phyloP scores from a whole-genome alignment of 768 basidiomycete species.

The Tricholoma saponaceum region DNA sequence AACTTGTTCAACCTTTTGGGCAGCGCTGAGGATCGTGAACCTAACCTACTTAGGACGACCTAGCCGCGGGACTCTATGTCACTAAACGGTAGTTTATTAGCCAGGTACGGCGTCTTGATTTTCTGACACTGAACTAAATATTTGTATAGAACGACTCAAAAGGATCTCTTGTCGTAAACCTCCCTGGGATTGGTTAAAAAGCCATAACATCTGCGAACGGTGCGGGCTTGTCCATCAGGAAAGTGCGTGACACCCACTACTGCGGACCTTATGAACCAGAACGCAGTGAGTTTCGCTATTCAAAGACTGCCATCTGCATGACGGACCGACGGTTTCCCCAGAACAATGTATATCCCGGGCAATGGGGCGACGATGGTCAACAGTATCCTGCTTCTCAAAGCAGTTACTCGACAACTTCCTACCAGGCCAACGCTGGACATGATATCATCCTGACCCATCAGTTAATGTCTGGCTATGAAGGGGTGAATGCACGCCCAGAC shows the following conservation, averaged over 20 bases:
- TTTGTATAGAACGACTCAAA: conserved; percentile 12
- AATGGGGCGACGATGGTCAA: conserved; percentile 31
- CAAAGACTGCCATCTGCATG: conserved; percentile 18
- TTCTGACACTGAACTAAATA: conserved; percentile 23
- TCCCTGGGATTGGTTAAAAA: conserved; percentile 13
- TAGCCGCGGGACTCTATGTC: conserved; percentile 8
- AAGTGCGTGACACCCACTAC: conserved; percentile 19
- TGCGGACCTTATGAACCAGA: conserved; percentile 25
- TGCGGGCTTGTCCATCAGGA: conserved; percentile 21
- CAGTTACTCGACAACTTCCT: conserved; percentile 22
- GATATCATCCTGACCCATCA: conserved; percentile 17
- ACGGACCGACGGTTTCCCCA: conserved; percentile 28
- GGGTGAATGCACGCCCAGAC: conserved; percentile 4
- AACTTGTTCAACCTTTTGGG: not conserved
- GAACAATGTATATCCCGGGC: conserved; percentile 24
- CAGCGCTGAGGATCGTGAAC: not conserved
- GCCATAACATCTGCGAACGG: conserved; percentile 23
- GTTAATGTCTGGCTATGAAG: conserved; percentile 19
- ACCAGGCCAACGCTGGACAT: conserved; percentile 16
- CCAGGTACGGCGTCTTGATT: conserved; percentile 16
- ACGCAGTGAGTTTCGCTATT: conserved; percentile 11
- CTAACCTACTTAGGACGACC: conserved; percentile 17
- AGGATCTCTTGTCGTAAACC: conserved; percentile 10
- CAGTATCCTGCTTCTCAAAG: conserved; percentile 24
- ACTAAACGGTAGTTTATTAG: conserved; percentile 7